These are phyloP conservation scores for Diaporthe caulivora DNA, from an alignment of 2,329 filamentous ascomycete species.

Conservation along the genomic window DNA sequence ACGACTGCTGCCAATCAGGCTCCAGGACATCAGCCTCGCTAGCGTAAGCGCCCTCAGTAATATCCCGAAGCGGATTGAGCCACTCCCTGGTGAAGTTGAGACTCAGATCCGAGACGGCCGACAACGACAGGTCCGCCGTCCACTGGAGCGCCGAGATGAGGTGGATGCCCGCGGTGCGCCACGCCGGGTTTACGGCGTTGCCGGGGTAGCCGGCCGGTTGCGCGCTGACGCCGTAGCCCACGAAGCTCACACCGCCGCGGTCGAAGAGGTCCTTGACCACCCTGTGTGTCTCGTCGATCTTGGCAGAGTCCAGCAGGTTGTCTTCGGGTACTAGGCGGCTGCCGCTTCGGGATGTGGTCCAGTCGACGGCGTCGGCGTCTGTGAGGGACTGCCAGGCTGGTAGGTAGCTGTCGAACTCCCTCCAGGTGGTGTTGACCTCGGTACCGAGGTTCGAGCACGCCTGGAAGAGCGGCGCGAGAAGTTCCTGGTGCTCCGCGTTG, in stretches of 20 bases:
- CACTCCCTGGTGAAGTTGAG: constrained; percentile 47
- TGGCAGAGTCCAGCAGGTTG: neutral
- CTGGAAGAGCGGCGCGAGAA: constrained; percentile 43
- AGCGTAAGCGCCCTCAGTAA: constrained; percentile 51
- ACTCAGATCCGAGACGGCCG: constrained; percentile 23
- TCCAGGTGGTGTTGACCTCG: neutral
- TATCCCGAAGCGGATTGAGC: constrained; percentile 47
- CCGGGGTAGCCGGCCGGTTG: constrained; percentile 38
- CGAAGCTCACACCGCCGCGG: constrained; percentile 43
- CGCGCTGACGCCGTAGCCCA: constrained; percentile 42
- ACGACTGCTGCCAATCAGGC: constrained; percentile 49
- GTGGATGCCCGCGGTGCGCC: constrained; percentile 57
- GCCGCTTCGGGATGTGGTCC: neutral
- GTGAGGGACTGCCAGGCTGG: neutral
- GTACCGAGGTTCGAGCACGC: neutral
- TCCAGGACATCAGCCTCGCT: constrained; percentile 55
- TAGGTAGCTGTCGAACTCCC: neutral
- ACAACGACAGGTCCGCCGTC: constrained; percentile 14
- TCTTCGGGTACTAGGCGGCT: constrained; percentile 16
- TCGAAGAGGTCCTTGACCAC: constrained; percentile 47
- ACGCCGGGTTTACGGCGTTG: constrained; percentile 62
- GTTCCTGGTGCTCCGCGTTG: constrained; percentile 3
- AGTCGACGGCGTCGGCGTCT: neutral
- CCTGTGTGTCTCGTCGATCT: constrained; percentile 38
- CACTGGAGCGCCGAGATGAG: constrained; percentile 47